Evolutionary conservation across 2,329 filamentous ascomycete genomes (phyloP).

Genomic region (Penicillium sp.): DNA sequence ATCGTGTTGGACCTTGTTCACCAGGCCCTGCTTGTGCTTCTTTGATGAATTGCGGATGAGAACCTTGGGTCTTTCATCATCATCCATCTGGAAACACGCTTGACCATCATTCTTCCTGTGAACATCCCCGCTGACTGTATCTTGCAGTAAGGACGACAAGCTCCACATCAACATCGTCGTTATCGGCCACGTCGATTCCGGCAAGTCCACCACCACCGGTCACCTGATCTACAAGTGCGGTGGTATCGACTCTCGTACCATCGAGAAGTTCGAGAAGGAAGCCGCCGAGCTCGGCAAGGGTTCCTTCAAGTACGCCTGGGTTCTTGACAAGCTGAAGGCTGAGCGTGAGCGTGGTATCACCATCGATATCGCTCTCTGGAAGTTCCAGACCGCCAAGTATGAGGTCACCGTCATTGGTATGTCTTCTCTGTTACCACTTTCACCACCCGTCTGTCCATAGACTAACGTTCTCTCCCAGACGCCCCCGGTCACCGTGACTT

Average conservation of each 20-base stretch:
- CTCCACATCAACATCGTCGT: conserved; percentile 96
- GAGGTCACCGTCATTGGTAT: conserved; percentile 94
- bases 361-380: conserved; percentile 99
- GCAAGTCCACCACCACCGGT: conserved; percentile 94
- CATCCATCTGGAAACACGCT: too few relatives aligned
- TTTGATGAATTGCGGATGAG: not conserved
- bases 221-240: conserved; percentile 99
- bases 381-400: conserved; percentile 99
- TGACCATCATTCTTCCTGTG: not conserved
- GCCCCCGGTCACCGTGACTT: conserved; percentile 99
- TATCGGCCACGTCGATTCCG: conserved; percentile 99
- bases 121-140: conserved; percentile 11
- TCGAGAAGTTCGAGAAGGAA: conserved; percentile 99
- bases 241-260: conserved; percentile 99
- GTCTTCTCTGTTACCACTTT: conserved; percentile 26
- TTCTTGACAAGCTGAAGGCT: conserved; percentile 99
- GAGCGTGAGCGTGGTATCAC: conserved; percentile 99
- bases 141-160: conserved; percentile 84
- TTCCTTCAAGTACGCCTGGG: conserved; percentile 99
- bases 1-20: not conserved
- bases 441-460: not conserved
- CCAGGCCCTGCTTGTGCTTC: not conserved
- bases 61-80: not conserved
- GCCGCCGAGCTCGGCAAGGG: conserved; percentile 98
- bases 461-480: conserved; percentile 47